Evolutionary conservation across 768 basidiomycete species (phyloP).

Genomic region (Agrocybe chaxingu): DNA sequence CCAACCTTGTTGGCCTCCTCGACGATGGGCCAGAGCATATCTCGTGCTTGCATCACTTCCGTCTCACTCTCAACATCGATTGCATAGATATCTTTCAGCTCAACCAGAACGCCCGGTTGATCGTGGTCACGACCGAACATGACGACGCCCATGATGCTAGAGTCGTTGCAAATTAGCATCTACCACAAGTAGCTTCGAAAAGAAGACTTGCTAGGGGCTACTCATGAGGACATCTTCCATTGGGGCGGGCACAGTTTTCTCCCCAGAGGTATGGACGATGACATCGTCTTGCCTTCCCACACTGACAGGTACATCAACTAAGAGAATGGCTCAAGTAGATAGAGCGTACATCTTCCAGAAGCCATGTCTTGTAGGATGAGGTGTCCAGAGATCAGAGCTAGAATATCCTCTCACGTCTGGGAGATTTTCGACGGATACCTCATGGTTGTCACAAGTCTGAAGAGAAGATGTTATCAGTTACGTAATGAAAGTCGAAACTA

Average conservation of each 20-base stretch:
- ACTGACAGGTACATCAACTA: conserved; percentile 14
- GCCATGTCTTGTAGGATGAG: conserved; percentile 38
- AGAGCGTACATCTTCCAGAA: conserved; percentile 40
- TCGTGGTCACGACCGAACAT: conserved; percentile 42
- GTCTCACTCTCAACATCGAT: conserved; percentile 22
- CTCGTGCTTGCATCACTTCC: conserved; percentile 26
- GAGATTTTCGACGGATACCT: conserved; percentile 34
- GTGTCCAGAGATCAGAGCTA: conserved; percentile 39
- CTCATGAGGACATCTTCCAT: conserved; percentile 26
- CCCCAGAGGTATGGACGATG: conserved; percentile 32
- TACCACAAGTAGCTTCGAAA: neutral
- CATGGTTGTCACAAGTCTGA: conserved; percentile 30
- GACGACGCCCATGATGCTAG: conserved; percentile 26
- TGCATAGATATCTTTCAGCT: conserved; percentile 20
- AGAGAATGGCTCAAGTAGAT: neutral
- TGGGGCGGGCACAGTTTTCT: conserved; percentile 32
- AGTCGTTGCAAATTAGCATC: neutral
- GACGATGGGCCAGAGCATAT: conserved; percentile 36
- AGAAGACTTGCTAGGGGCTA: conserved; percentile 21
- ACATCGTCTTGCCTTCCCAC: conserved; percentile 40
- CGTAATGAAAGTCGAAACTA: neutral
- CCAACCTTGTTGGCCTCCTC: conserved; percentile 44
- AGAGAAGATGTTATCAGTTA: neutral
- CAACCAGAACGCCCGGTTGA: conserved; percentile 31
- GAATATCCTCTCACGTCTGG: conserved; percentile 35